Percentiles rank a stretch among this genome's conserved stretches.
Conservation (phyloP, 768 basidiomycete species). For the Daedaleopsis sinensis region DNA sequence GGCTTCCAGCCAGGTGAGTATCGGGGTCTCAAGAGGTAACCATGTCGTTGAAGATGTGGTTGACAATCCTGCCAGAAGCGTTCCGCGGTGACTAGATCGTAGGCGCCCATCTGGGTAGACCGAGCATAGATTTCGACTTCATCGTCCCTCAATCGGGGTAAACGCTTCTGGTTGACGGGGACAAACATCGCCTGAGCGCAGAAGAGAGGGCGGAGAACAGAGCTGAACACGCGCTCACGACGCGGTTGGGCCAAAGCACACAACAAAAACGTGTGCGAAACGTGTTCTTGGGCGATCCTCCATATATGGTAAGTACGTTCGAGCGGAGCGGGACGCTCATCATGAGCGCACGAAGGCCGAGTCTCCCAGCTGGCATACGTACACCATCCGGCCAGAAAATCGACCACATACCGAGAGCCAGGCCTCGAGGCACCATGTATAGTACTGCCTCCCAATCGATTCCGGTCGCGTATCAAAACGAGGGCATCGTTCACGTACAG, state of each 20-base stretch:
- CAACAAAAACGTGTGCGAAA: neutral
- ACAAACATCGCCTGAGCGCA: neutral
- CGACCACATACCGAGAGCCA: too few species aligned
- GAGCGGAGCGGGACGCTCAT: neutral
- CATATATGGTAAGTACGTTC: neutral
- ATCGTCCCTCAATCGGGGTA: neutral
- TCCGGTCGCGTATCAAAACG: too few species aligned
- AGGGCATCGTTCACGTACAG: too few species aligned
- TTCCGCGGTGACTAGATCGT: conserved; percentile 5
- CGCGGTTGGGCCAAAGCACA: neutral
- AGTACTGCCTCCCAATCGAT: too few species aligned
- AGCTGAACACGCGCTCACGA: neutral
- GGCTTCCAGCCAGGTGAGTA: conserved; percentile 17
- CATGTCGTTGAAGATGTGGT: conserved; percentile 8
- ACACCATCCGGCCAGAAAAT: too few species aligned
- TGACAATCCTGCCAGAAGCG: conserved; percentile 19
- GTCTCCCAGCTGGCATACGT: too few species aligned
- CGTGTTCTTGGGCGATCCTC: too few species aligned
- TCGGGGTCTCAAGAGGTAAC: conserved; percentile 26
- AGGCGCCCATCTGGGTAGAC: conserved; percentile 7
- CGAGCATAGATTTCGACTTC: neutral
- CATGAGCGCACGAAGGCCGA: too few species aligned
- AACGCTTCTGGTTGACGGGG: too few species aligned
- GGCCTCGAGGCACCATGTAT: too few species aligned
- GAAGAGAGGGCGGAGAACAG: neutral